These are phyloP conservation scores for Nitzschia palea DNA, from an alignment of 108 stramenopile species.

Conservation along the genomic window DNA sequence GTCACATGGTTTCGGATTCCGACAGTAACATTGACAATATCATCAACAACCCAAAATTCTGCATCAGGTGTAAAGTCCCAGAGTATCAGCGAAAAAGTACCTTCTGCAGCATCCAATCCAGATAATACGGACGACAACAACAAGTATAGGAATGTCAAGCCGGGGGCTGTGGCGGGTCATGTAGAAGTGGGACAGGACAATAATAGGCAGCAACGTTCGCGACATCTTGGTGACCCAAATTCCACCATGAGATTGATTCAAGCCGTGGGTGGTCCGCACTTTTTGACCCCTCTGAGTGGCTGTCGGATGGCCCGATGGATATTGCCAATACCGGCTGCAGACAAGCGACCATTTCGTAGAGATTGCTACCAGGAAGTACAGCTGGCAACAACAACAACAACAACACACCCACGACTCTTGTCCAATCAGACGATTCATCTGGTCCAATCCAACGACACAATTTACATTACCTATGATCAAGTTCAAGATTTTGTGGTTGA, in stretches of 20 bases:
- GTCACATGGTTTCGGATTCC: no score
- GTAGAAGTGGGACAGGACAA: no score
- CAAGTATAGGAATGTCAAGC: no score
- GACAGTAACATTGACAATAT: no score
- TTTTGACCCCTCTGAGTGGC: conserved; percentile 19
- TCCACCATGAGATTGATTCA: background rate
- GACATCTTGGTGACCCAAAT: background rate
- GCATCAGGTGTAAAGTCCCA: no score
- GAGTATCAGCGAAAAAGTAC: no score
- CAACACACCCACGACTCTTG: background rate
- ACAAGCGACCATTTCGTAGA: background rate
- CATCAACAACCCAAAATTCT: no score
- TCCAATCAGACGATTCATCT: background rate
- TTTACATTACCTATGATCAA: conserved; percentile 11
- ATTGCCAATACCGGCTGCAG: background rate
- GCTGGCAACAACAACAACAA: background rate
- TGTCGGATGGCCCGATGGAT: conserved; percentile 22
- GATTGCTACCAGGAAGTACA: conserved; percentile 7
- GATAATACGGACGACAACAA: no score
- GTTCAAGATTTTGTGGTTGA: conserved; percentile 13
- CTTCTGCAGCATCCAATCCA: no score
- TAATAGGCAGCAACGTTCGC: no score
- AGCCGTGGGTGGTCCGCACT: background rate
- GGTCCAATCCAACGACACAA: conserved; percentile 9
- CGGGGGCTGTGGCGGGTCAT: no score